Evolutionary conservation across 2,329 filamentous ascomycete genomes (phyloP).

Genomic region (Aureobasidium uvarum): DNA sequence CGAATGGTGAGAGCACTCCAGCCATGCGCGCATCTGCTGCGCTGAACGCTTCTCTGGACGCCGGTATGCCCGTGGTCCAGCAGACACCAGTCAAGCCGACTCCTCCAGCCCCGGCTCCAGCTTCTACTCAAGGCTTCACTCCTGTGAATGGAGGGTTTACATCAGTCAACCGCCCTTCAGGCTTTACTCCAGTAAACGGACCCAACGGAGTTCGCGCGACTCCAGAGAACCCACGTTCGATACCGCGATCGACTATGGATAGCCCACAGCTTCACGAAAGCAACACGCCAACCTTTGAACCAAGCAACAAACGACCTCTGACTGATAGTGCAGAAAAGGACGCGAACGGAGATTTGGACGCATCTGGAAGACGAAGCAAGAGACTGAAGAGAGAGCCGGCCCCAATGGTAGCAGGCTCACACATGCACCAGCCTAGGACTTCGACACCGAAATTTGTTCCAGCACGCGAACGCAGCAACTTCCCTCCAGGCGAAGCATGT

Average conservation of each 20-base stretch:
- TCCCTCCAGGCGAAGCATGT: constrained; percentile 66
- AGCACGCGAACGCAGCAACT: constrained; percentile 56
- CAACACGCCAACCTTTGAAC: constrained; percentile 63
- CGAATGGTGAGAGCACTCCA: constrained; percentile 61
- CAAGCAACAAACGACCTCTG: constrained; percentile 69
- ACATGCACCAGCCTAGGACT: constrained; percentile 92
- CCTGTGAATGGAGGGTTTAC: constrained; percentile 69
- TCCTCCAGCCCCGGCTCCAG: constrained; percentile 32
- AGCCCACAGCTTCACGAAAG: constrained; percentile 64
- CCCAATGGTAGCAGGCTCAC: constrained; percentile 89
- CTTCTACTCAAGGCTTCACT: constrained; percentile 62
- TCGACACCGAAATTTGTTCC: constrained; percentile 64
- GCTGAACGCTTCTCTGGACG: constrained; percentile 51
- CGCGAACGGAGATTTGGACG: constrained; percentile 56
- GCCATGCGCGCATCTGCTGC: constrained; percentile 58
- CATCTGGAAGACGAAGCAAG: constrained; percentile 73
- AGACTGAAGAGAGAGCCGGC: constrained; percentile 74
- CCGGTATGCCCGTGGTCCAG: constrained; percentile 37
- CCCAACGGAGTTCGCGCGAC: constrained; percentile 54
- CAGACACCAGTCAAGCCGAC: constrained; percentile 36
- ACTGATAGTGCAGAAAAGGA: constrained; percentile 53
- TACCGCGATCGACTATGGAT: constrained; percentile 58
- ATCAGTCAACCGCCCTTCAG: constrained; percentile 59
- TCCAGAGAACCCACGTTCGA: constrained; percentile 55
- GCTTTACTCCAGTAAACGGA: constrained; percentile 61